phyloP scores from a whole-genome alignment of 345 rosid genomes.

The Eucalyptus albens region DNA sequence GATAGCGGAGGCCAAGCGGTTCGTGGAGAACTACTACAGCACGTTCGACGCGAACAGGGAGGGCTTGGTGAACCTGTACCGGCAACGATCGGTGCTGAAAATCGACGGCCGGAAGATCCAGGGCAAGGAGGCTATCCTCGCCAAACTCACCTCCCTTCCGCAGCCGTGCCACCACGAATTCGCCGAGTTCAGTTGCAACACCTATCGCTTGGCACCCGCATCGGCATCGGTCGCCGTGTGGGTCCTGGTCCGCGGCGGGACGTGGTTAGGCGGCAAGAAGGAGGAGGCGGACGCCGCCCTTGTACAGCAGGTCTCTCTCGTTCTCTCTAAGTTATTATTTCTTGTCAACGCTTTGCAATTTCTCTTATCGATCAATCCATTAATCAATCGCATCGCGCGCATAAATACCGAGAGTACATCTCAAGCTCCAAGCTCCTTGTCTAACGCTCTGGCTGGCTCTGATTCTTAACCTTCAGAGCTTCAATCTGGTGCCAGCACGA shows the following conservation, averaged over 20 bases:
- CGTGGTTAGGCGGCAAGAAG: neutral
- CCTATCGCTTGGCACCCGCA: neutral
- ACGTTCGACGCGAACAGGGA: neutral
- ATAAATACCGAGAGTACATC: neutral
- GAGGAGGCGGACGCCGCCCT: neutral
- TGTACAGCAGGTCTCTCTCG: neutral
- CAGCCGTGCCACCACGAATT: neutral
- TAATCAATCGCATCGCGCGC: neutral
- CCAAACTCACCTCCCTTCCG: neutral
- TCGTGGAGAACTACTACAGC: neutral
- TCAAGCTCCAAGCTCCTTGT: neutral
- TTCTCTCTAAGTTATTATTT: neutral
- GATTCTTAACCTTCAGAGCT: neutral
- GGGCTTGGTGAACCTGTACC: neutral
- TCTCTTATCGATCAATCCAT: neutral
- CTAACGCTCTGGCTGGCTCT: neutral
- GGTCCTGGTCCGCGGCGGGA: neutral
- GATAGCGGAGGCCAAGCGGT: neutral
- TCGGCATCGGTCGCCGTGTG: neutral
- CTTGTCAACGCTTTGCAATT: neutral
- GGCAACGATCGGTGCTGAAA: neutral
- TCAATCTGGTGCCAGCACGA: neutral
- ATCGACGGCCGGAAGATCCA: neutral
- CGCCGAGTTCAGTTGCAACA: rapidly evolving
- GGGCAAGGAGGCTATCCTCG: neutral